These are phyloP conservation scores for Adiantum capillusveneris DNA, from an alignment of 75 land plant species.

Conservation along the genomic window DNA sequence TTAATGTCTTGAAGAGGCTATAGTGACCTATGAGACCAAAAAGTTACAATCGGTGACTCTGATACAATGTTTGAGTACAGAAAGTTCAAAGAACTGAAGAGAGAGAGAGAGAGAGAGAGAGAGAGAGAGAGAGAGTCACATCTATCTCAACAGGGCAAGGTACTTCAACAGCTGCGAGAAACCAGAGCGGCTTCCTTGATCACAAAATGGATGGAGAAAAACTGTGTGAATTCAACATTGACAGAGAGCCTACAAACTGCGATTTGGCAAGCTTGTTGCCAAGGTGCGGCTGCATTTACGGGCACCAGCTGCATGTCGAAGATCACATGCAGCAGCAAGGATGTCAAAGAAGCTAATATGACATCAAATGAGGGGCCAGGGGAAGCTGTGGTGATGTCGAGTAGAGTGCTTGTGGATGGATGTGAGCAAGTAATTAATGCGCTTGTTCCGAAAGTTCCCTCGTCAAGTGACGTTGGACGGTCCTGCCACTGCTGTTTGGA, in stretches of 20 bases:
- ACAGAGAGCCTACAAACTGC: not conserved
- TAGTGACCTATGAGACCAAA: too few species aligned
- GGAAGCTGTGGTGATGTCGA: not conserved
- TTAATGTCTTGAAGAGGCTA: too few species aligned
- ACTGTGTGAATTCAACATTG: too few species aligned
- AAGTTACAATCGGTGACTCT: too few species aligned
- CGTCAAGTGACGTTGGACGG: not conserved
- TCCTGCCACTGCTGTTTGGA: not conserved
- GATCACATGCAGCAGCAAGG: not conserved
- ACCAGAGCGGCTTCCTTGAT: slow-evolving; percentile 19
- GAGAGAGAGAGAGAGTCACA: not conserved
- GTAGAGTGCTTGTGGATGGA: not conserved
- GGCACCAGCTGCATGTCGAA: not conserved
- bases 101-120: not conserved
- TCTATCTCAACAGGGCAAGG: slow-evolving; percentile 43
- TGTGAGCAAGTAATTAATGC: not conserved
- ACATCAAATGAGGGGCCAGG: not conserved
- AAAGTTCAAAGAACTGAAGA: not conserved
- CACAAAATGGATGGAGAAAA: not conserved
- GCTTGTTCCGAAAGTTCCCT: not conserved
- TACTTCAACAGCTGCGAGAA: slow-evolving; percentile 46
- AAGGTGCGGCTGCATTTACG: slow-evolving; percentile 1
- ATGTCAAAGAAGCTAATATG: not conserved
- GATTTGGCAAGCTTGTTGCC: slow-evolving; percentile 9
- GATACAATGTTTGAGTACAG: too few species aligned